Evolutionary conservation across 805 yeast genomes (phyloP).

Genomic region (Barnettozyma sucrosica): DNA sequence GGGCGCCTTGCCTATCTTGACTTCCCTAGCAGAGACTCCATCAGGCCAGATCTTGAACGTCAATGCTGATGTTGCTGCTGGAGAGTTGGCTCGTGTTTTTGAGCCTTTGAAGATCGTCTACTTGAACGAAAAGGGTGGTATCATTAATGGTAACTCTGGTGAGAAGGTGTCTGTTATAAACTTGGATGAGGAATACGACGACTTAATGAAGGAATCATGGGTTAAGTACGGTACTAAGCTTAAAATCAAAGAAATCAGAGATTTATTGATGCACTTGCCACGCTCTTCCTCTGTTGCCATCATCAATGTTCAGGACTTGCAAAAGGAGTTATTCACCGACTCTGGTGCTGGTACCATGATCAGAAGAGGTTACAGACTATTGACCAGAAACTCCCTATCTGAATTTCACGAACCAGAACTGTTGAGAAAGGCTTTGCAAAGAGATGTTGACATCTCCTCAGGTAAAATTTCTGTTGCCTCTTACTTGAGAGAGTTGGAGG

Average conservation of each 20-base stretch:
- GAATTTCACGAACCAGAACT: constrained; percentile 72
- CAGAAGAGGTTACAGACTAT: constrained; percentile 90
- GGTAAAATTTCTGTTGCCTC: constrained; percentile 74
- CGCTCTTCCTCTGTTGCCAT: constrained; percentile 97
- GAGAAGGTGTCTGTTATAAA: constrained; percentile 87
- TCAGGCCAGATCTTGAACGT: constrained; percentile 96
- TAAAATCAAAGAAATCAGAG: constrained; percentile 94
- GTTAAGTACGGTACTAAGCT: constrained; percentile 97
- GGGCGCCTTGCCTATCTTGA: constrained; percentile 93
- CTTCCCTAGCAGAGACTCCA: constrained; percentile 94
- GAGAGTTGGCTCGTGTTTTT: constrained; percentile 92
- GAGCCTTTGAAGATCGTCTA: constrained; percentile 97
- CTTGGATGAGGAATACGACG: constrained; percentile 93
- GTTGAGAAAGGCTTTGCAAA: constrained; percentile 66
- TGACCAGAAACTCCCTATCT: constrained; percentile 59
- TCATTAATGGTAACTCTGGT: constrained; percentile 85
- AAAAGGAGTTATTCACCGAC: constrained; percentile 95
- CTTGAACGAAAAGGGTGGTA: constrained; percentile 96
- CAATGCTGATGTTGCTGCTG: constrained; percentile 98
- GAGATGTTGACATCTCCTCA: constrained; percentile 68
- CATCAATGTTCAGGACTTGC: constrained; percentile 89
- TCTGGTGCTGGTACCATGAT: constrained; percentile 99
- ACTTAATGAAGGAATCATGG: constrained; percentile 89
- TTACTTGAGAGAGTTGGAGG: constrained; percentile 68
- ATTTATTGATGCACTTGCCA: constrained; percentile 87